phyloP scores from a whole-genome alignment of 2,329 filamentous ascomycete genomes.

The Neonectria magnoliae region DNA sequence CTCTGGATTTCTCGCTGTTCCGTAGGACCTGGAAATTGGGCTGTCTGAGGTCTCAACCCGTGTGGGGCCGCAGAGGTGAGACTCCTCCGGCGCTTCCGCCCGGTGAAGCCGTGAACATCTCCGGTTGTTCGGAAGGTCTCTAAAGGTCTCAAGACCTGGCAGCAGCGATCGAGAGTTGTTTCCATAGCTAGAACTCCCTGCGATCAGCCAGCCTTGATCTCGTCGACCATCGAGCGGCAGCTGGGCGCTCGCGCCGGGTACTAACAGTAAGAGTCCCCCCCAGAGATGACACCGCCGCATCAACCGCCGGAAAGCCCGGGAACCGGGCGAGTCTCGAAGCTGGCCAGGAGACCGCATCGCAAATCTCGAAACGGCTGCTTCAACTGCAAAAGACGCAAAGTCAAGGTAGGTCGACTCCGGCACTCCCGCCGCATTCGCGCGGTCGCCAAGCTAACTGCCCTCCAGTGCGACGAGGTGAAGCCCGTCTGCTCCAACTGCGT shows the following conservation, averaged over 20 bases:
- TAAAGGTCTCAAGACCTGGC: slow-evolving; percentile 28
- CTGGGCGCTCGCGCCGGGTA: slow-evolving; percentile 3
- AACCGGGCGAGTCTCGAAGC: slow-evolving; percentile 39
- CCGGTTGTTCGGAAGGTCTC: slow-evolving; percentile 32
- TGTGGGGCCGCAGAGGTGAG: slow-evolving; percentile 34
- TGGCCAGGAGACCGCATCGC: slow-evolving; percentile 43
- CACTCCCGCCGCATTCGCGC: slow-evolving; percentile 2
- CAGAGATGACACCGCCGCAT: slow-evolving; percentile 39
- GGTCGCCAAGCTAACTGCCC: slow-evolving; percentile 3
- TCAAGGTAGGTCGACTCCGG: slow-evolving; percentile 39
- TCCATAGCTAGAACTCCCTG: slow-evolving; percentile 2
- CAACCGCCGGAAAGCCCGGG: slow-evolving; percentile 37
- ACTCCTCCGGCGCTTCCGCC: slow-evolving; percentile 41
- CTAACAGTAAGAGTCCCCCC: slow-evolving; percentile 2
- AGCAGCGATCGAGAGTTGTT: slow-evolving; percentile 7
- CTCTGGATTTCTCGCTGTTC: slow-evolving; percentile 8
- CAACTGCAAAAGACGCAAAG: slow-evolving; percentile 46
- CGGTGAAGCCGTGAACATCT: slow-evolving; percentile 30
- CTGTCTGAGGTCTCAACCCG: slow-evolving; percentile 25
- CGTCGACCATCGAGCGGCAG: slow-evolving; percentile 3
- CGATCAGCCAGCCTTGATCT: not conserved
- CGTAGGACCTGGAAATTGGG: slow-evolving; percentile 1
- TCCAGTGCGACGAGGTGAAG: slow-evolving; percentile 46
- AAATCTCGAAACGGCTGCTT: slow-evolving; percentile 46
- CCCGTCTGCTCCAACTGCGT: slow-evolving; percentile 46